phyloP scores from a whole-genome alignment of 2,329 filamentous ascomycete genomes.

The Lecanicillium sp. region DNA sequence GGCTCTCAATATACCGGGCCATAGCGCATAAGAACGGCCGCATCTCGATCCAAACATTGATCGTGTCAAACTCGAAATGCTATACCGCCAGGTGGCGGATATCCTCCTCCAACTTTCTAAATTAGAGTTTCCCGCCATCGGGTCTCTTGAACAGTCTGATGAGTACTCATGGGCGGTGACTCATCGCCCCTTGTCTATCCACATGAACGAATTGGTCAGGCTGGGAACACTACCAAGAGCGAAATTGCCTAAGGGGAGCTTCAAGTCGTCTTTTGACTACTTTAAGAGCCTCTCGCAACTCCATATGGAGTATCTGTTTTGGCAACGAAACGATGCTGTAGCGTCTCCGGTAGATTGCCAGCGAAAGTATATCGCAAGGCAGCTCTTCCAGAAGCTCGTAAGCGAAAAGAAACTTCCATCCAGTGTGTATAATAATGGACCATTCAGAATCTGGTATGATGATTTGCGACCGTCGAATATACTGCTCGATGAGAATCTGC shows the following conservation, averaged over 20 bases:
- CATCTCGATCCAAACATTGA: background rate
- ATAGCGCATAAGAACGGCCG: background rate
- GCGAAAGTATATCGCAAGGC: background rate
- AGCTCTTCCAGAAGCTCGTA: background rate
- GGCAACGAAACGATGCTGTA: constrained; percentile 1
- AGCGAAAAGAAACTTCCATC: background rate
- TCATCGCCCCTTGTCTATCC: background rate
- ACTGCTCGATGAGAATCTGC: background rate
- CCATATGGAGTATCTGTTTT: background rate
- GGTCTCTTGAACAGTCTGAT: background rate
- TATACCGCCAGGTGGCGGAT: background rate
- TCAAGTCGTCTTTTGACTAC: background rate
- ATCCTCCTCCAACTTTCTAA: background rate
- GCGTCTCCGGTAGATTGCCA: background rate
- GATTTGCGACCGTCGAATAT: constrained; percentile 1
- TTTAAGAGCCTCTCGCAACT: background rate
- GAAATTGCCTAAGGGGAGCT: background rate
- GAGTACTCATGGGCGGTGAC: background rate
- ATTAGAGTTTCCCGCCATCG: background rate
- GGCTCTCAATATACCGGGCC: constrained; percentile 7
- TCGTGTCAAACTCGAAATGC: background rate
- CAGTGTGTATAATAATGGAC: background rate
- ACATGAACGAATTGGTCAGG: background rate
- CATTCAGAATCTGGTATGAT: constrained; percentile 1
- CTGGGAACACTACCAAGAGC: background rate